These are phyloP conservation scores for Pistacia atlantica DNA, from an alignment of 345 rosid species.

Conservation along the genomic window DNA sequence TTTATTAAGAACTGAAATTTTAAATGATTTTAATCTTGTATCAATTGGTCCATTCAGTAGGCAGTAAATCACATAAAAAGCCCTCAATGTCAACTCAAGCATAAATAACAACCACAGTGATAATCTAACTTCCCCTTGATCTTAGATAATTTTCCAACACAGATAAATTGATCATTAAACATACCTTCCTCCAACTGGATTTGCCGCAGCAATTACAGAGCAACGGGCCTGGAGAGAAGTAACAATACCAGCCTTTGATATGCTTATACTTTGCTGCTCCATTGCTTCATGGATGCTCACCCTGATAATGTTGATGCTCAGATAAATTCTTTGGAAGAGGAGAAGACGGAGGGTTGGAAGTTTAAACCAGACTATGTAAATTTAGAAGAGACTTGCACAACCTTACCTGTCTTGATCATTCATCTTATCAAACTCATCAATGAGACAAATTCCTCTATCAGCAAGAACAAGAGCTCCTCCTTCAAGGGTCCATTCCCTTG, in stretches of 20 bases:
- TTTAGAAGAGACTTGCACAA: slow-evolving; percentile 6
- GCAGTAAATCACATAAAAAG: not conserved
- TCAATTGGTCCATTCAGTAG: not conserved
- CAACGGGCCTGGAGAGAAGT: slow-evolving; percentile 99
- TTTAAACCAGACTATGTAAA: not conserved
- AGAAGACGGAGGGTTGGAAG: not conserved
- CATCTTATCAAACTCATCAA: slow-evolving; percentile 99
- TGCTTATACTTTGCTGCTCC: slow-evolving; percentile 99
- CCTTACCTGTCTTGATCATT: slow-evolving; percentile 95
- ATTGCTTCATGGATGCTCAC: slow-evolving; percentile 99
- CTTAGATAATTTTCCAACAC: not conserved
- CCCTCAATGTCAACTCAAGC: not conserved
- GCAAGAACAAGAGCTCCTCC: slow-evolving; percentile 99
- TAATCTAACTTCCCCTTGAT: not conserved
- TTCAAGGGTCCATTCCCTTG: slow-evolving; percentile 99
- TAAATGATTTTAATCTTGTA: not conserved
- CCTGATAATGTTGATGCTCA: slow-evolving; percentile 38
- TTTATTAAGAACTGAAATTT: not conserved
- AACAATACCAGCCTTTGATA: slow-evolving; percentile 96
- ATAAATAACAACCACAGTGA: not conserved
- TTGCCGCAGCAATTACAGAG: slow-evolving; percentile 98
- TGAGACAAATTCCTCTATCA: slow-evolving; percentile 93
- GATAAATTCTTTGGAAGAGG: not conserved
- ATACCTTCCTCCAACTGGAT: slow-evolving; percentile 96
- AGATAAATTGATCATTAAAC: not conserved